A percentile compares a stretch with the other conserved stretches of the same genome.
Conservation (phyloP, 2,329 filamentous ascomycete species). For the Paraphaeosphaeria minitans region DNA sequence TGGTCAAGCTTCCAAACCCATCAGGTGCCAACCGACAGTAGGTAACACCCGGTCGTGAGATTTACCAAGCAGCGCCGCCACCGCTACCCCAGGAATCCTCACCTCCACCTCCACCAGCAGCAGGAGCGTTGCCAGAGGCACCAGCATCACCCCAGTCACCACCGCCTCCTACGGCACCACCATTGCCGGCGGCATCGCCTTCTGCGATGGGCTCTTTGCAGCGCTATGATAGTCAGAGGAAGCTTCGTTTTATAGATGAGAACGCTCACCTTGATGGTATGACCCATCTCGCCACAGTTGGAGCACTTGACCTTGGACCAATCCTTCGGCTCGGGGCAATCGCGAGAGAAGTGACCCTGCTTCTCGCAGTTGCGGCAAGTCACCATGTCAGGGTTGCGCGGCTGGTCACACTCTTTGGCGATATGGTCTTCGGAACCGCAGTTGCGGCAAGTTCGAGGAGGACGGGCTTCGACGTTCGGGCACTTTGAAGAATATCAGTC, state of each 20-base stretch:
- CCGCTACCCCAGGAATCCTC: conserved; percentile 19
- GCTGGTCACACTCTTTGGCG: conserved; percentile 45
- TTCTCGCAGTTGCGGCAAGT: conserved; percentile 67
- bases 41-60: not conserved
- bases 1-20: not conserved
- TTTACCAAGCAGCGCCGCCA: conserved; percentile 6
- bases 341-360: conserved; percentile 63
- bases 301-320: conserved; percentile 54
- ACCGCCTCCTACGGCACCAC: conserved; percentile 18
- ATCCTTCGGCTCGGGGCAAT: conserved; percentile 64
- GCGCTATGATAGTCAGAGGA: conserved; percentile 29
- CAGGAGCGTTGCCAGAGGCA: conserved; percentile 7
- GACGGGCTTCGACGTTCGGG: conserved; percentile 35
- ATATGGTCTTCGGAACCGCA: conserved; percentile 46
- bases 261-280: conserved; percentile 36
- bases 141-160: conserved; percentile 21
- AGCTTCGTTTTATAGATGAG: not conserved
- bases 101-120: conserved; percentile 22
- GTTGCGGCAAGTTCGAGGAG: conserved; percentile 41
- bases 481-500: conserved; percentile 22
- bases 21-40: not conserved
- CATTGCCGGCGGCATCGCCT: conserved; percentile 20
- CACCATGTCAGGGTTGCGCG: conserved; percentile 45
- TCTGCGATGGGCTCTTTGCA: conserved; percentile 38
- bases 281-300: conserved; percentile 52